Evolutionary conservation across 345 rosid genomes (phyloP).

Genomic region (Erysimum cheiranthoides): DNA sequence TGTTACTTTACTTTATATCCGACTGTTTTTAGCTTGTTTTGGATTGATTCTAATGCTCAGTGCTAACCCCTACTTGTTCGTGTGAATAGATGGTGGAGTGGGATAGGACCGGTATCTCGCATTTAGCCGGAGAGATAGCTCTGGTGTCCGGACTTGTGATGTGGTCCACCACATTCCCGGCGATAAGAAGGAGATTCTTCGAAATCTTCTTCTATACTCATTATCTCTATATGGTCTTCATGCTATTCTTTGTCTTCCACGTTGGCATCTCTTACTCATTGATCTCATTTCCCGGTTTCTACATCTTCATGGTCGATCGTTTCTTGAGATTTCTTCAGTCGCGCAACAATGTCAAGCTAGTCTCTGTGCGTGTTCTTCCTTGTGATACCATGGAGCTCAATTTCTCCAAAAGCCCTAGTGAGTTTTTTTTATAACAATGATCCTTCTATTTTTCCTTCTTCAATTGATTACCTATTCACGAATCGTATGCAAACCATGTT

Average conservation of each 20-base stretch:
- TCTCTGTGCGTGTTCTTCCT: constrained; percentile 68
- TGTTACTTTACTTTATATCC: not conserved
- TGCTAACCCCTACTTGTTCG: not conserved
- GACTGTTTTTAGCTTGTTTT: not conserved
- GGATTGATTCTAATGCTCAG: not conserved
- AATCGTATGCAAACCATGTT: not conserved
- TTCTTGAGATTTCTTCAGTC: constrained; percentile 80
- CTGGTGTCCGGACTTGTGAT: constrained; percentile 61
- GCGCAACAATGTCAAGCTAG: constrained; percentile 48
- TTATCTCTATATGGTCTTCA: constrained; percentile 66
- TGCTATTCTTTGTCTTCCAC: constrained; percentile 71
- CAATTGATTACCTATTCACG: not conserved
- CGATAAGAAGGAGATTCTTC: constrained; percentile 59
- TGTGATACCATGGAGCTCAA: constrained; percentile 66
- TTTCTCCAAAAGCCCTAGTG: constrained; percentile 71
- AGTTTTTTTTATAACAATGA: constrained; percentile 7
- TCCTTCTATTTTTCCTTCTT: constrained; percentile 9
- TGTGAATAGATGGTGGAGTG: constrained; percentile 58
- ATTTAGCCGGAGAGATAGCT: constrained; percentile 73
- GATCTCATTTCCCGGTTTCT: constrained; percentile 76
- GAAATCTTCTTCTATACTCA: constrained; percentile 87
- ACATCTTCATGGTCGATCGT: constrained; percentile 78
- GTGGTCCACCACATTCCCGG: constrained; percentile 69
- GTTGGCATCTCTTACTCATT: constrained; percentile 59
- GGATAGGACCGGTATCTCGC: constrained; percentile 51